Evolutionary conservation across 2,329 filamentous ascomycete genomes (phyloP), one percentile per base, ranked within the genome.

Genomic region (Arthroderma sp.): DNA sequence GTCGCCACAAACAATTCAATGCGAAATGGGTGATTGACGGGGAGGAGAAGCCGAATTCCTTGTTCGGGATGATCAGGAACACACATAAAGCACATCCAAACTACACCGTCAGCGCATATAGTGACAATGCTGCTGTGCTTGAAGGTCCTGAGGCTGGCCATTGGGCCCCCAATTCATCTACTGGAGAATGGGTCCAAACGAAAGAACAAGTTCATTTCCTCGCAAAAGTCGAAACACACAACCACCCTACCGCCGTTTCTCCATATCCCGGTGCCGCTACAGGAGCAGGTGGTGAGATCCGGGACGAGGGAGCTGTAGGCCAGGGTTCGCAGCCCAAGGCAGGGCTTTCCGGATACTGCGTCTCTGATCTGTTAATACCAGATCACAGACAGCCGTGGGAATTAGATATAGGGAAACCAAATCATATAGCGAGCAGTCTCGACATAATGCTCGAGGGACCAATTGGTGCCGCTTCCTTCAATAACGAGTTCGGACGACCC

Each of bases 361-460:
- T 96, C 7, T 96, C 91, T 0, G 89, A 96, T 55, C 76, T 98
- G 32, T 71, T 87, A 47, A 94, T 98, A 49, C 91, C 91, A 2
- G 86, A 79, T 31, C 77, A 85, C 57, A 73, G 72, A 49, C 78
- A 84, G 49, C 86, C 88, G 1, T 98, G 91, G 91, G 91, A 98
- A 62, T 68, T 85, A 30, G 84, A 95, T 57, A 76, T 94, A 45
- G 91, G 91, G 41, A 88, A 83, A 58, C 91, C 91, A 4, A 75
- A 78, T 38, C 91, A 98, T 65, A 91, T 94, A 58, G 88, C 91
- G 15, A 94, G 85, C 67, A 87, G 84, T 66, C 70, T 95, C 33
- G 88, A 96, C 60, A 96, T 98, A 55, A 96, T 98, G 89, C 72
- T 96, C 7, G 89, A 98, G 61, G 91, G 87, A 0, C 91, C 91